Evolutionary conservation across 805 yeast genomes (phyloP).

Genomic region (Saturnispora zaruensis): DNA sequence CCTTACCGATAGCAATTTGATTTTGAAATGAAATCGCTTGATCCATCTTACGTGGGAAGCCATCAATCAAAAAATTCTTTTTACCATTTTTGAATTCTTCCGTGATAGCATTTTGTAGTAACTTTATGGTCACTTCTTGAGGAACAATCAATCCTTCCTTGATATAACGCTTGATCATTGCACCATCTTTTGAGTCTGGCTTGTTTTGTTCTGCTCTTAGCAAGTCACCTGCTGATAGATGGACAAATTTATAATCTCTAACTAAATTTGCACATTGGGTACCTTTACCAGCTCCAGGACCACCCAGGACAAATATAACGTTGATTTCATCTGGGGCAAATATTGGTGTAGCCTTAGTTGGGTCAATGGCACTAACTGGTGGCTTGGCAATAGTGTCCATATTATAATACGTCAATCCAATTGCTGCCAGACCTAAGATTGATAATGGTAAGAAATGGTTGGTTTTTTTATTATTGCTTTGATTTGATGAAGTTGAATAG

Average conservation of each 20-base stretch:
- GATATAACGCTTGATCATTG: conserved; percentile 73
- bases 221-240: conserved; percentile 93
- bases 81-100: conserved; percentile 42
- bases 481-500: conserved; percentile 3
- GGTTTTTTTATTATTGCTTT: conserved; percentile 2
- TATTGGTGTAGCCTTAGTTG: conserved; percentile 17
- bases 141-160: conserved; percentile 90
- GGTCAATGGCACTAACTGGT: conserved; percentile 29
- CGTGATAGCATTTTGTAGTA: conserved; percentile 70
- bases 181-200: conserved; percentile 75
- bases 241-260: conserved; percentile 70
- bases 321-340: conserved; percentile 34
- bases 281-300: conserved; percentile 98
- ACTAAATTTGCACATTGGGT: conserved; percentile 90
- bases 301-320: conserved; percentile 88
- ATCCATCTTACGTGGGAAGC: conserved; percentile 98
- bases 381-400: conserved; percentile 24
- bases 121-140: conserved; percentile 79
- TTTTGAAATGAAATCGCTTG: conserved; percentile 93
- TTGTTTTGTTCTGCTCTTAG: conserved; percentile 87
- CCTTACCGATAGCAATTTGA: conserved; percentile 56
- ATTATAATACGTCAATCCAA: conserved; percentile 29
- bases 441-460: conserved; percentile 22
- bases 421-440: conserved; percentile 24
- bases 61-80: conserved; percentile 76